Evolutionary conservation across 192 early-diverging fungal species (phyloP).

Genomic region (Podochytrium sp.): DNA sequence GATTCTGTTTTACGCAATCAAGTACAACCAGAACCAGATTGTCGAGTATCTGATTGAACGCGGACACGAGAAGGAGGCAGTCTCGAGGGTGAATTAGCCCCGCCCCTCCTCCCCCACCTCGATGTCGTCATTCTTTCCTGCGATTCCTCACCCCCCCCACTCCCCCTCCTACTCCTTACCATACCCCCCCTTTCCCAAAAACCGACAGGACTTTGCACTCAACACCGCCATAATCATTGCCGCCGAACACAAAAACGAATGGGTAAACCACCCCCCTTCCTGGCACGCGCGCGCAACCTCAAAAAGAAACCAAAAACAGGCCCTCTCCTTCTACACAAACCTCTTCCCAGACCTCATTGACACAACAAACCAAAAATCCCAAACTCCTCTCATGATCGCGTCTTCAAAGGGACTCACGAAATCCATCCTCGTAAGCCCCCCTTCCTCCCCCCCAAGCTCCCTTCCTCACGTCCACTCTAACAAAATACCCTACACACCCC

Average conservation of each 20-base stretch:
- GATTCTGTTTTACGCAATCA: constrained; percentile 58
- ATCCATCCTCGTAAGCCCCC: constrained; percentile 32
- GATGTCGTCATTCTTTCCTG: too few species aligned
- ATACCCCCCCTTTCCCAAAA: too few species aligned
- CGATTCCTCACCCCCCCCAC: background rate
- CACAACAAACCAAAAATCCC: constrained; percentile 46
- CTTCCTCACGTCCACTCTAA: too few species aligned
- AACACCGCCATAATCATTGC: constrained; percentile 55
- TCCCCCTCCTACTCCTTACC: too few species aligned
- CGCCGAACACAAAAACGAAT: constrained; percentile 46
- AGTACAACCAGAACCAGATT: constrained; percentile 50
- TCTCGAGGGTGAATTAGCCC: constrained; percentile 28
- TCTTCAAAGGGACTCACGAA: constrained; percentile 39
- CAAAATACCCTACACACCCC: background rate
- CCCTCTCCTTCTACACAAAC: constrained; percentile 35
- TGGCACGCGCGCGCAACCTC: background rate
- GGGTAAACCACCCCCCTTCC: constrained; percentile 30
- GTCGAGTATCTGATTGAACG: constrained; percentile 44
- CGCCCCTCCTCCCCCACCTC: too few species aligned
- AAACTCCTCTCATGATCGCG: constrained; percentile 52
- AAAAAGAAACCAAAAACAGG: constrained; percentile 24
- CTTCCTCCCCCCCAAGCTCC: background rate
- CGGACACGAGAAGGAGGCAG: constrained; percentile 41
- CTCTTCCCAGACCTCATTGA: constrained; percentile 43
- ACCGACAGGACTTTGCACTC: constrained; percentile 49